phyloP scores from a whole-genome alignment of 2,329 filamentous ascomycete species.

The Calonectria naviculata region DNA sequence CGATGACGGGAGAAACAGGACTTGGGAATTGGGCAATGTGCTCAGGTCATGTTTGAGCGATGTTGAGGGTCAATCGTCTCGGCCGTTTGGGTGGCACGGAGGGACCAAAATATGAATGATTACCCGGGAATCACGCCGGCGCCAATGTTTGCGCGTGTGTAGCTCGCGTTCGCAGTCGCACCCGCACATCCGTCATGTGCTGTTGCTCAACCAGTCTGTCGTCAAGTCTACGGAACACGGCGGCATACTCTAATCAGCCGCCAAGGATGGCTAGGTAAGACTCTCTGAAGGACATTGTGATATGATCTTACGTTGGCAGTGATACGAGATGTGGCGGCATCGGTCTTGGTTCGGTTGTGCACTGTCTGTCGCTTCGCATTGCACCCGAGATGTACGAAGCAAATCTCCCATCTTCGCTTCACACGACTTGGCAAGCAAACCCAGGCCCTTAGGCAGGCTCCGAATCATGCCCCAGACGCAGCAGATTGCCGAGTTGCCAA shows the following conservation, averaged over 20 bases:
- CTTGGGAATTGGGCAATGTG: background rate
- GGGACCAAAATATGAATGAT: background rate
- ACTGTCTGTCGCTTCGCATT: background rate
- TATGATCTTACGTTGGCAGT: conserved; percentile 1
- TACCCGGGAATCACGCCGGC: background rate
- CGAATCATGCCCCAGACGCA: too few species aligned
- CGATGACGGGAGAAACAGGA: background rate
- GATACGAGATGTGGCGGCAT: background rate
- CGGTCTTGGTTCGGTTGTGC: background rate
- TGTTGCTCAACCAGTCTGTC: background rate
- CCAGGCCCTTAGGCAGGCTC: background rate
- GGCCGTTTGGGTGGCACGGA: background rate
- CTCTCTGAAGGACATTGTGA: background rate
- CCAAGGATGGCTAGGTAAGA: background rate
- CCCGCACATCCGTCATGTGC: background rate
- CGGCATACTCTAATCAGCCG: background rate
- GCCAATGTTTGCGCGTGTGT: background rate
- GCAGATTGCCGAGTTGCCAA: background rate
- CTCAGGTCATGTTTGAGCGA: background rate
- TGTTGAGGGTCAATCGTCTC: background rate
- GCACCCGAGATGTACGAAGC: background rate
- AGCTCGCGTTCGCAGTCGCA: background rate
- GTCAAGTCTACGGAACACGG: background rate
- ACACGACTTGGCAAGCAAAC: background rate
- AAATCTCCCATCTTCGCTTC: background rate